phyloP scores from a whole-genome alignment of 2,329 filamentous ascomycete species.

The Hypomyces perniciosus region DNA sequence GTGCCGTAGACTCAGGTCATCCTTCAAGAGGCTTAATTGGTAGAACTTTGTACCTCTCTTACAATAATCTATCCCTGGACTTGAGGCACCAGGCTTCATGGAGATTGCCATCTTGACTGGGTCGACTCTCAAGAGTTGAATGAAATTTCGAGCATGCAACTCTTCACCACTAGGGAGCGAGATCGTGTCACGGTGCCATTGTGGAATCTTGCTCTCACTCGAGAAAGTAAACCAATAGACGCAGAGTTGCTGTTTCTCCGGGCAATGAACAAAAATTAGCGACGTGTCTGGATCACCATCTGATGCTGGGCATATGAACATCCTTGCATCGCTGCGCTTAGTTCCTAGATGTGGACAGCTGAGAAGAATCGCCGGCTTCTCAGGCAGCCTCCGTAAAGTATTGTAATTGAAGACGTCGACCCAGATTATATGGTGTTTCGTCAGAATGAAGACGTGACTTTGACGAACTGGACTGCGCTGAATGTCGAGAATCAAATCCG shows the following conservation, averaged over 20 bases:
- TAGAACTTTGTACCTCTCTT: conserved; percentile 37
- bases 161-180: conserved; percentile 18
- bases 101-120: conserved; percentile 19
- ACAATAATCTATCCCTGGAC: conserved; percentile 26
- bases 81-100: conserved; percentile 9
- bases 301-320: conserved; percentile 24
- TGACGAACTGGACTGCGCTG: conserved; percentile 40
- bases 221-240: conserved; percentile 30
- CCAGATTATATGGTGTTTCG: conserved; percentile 44
- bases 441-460: conserved; percentile 54
- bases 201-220: conserved; percentile 22
- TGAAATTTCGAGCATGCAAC: conserved; percentile 2
- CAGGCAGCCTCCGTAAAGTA: conserved; percentile 3
- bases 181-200: conserved; percentile 33
- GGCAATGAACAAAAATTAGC: conserved; percentile 32
- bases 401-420: conserved; percentile 32
- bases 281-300: conserved; percentile 16
- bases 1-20: conserved; percentile 38
- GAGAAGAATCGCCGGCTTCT: conserved; percentile 22
- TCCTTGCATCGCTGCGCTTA: conserved; percentile 20
- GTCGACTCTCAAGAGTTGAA: conserved; percentile 25
- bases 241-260: conserved; percentile 25
- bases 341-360: conserved; percentile 25
- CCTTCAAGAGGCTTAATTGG: conserved; percentile 38
- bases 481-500: conserved; percentile 50